Evolutionary conservation across 2,329 filamentous ascomycete species (phyloP), one percentile per base, ranked within the genome.

Genomic region (Fusarium sp.): DNA sequence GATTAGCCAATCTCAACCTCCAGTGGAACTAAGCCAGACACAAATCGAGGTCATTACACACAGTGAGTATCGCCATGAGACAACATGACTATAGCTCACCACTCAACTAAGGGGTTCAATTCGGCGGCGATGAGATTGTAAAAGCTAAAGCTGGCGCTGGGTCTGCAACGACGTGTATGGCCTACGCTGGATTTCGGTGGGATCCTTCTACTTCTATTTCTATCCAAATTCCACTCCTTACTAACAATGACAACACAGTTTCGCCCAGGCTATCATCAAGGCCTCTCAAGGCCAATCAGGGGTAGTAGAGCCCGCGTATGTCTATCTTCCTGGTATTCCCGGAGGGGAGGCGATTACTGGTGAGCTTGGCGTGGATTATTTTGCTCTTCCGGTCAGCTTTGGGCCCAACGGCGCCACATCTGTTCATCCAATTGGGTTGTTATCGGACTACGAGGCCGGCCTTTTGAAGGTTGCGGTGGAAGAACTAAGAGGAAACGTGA

Each of bases 101-200:
- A 31, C 27, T 35, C 9, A 16, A 14, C 8, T 2, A 27, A 73
- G 69, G 92, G 81, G 92, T 94, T 77, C 92, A 94, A 84, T 94
- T 93, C 83, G 92, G 92, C 83, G 92, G 92, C 88, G 92, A 94
- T 80, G 93, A 95, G 88, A 93, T 96, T 75, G 93, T 95, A 84
- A 89, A 95, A 88, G 93, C 93, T 82, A 95, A 95, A 91, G 92
- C 92, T 79, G 93, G 93, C 84, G 91, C 92, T 78, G 93, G 93
- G 77, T 95, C 93, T 73, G 93, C 93, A 79, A 96, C 93, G 70
- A 91, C 95, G 76, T 95, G 92, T 84, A 95, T 95, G 93, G 93
- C 93, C 77, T 94, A 73, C 33, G 69, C 92, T 72, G 92, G 92
- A 76, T 81, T 80, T 59, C 78, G 60, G 42, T 46, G 3, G 22